Evolutionary conservation across 441 rosid genomes (phyloP), one percentile per base, ranked within the genome.

Genomic region (Melastoma candidum): DNA sequence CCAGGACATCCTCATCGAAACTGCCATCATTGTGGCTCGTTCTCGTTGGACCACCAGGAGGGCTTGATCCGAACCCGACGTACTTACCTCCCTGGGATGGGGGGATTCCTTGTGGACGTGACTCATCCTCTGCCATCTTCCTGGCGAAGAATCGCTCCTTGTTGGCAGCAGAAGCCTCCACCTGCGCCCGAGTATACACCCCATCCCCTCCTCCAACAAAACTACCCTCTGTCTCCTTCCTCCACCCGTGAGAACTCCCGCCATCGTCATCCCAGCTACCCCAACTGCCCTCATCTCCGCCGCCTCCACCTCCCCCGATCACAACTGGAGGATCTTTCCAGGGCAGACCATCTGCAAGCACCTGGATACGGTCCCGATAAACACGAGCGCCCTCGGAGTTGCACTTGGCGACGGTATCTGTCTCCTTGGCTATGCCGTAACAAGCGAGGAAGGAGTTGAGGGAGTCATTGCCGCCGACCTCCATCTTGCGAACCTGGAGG

Each of bases 401-500:
- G 61, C 88, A 92, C 68, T 92, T 92, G 46, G 86, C 6, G 4
- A 78, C 82, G 46, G 81, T 81, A 48, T 84, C 95, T 2, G 83
- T 92, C 59, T 85, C 87, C 67, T 92, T 88, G 6, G 81, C 58
- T 75, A 92, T 63, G 0, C 95, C 95, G 59, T 88, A 82, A 57
- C 72, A 86, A 2, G 83, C 63, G n/a, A 92, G 60, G 65, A 92
- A 92, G 1, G 73, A 60, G 67, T 88, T 92, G 54, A 88, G 86
- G 14, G 57, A 69, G 4, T 82, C 95, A 71, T 88, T 92, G 48
- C 97, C 97, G 3, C 98, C 98, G 1, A 79, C 73, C 71, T 86
- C 90, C 98, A 88, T 93, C 67, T 88, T 93, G 85, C 83, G 86
- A 76, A 93, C 77, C 95, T 93, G 98, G 81, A 86, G 79, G 71